Base-by-base conservation (phyloP, 331 rosid genomes). In the Cydonia oblonga region DNA sequence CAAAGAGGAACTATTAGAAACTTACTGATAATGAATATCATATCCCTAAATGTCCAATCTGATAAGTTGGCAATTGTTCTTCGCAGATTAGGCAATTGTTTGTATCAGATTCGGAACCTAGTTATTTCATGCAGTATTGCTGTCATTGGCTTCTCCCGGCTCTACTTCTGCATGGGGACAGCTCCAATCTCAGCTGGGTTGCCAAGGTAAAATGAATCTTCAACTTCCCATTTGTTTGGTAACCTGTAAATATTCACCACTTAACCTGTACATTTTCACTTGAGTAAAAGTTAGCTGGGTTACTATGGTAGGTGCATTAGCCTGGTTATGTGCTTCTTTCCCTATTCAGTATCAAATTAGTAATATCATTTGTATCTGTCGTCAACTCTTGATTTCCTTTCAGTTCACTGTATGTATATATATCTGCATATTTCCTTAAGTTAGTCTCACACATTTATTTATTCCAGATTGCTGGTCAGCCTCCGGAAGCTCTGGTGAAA, bases 101-200 rank as follows among this genome's bases (percentile, higher is more conserved):
- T 78, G 80, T 90, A 22, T 80, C 84, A 33, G 92, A 90, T 78
- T 83, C 87, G 13, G 95, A 90, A 76, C 95, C 98, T 64, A 82
- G 80, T 78, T 81, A 85, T 76, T 93, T 93, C 84, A 75, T 90
- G 76, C 95, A 74, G 81, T 90, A 89, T 74, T 90, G 95, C 78
- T 93, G 87, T 78, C 87, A 82, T 28, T 90, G 97, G 98, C 96
- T 93, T 85, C 92, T 93, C 86, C 96, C 98, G 44, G 87, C 93
- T 71, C 79, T 93, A 78, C 86, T 87, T 82, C 75, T 93, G 61
- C 85, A 83, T 78, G 90, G 85, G 54, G 88, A 83, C 80, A 77
- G 70, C 75, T 74, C 90, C 63, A 83, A 87, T 76, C 87, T 93
- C 70, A 77, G 83, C 51, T 93, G 96, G 98, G 82, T 89, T 67